Conservation (phyloP, 1,284 basidiomycete genomes). For the Leccinum huronense region DNA sequence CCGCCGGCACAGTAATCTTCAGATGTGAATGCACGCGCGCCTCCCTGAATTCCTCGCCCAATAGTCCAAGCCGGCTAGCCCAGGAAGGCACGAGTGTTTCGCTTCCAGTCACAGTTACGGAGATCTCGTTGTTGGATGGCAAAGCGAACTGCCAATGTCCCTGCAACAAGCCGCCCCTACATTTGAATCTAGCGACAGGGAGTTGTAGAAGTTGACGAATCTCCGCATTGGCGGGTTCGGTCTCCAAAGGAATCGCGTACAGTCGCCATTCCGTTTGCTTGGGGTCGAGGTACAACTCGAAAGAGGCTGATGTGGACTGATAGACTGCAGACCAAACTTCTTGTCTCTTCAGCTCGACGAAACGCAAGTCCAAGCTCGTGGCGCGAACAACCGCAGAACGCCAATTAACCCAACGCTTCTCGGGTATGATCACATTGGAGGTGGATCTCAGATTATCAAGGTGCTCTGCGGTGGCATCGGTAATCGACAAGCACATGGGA, state of each 20-base stretch:
- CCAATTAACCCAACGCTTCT: conserved; percentile 67
- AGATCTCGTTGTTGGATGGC: conserved; percentile 58
- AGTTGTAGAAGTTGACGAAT: conserved; percentile 72
- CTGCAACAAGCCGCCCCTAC: conserved; percentile 56
- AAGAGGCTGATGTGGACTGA: conserved; percentile 64
- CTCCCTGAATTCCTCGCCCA: conserved; percentile 61
- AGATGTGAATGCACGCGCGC: conserved; percentile 69
- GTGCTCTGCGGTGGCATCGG: conserved; percentile 50
- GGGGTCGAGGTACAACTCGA: conserved; percentile 79
- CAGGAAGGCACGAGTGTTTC: conserved; percentile 81
- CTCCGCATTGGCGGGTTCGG: conserved; percentile 76
- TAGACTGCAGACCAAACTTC: conserved; percentile 85
- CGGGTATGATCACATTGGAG: conserved; percentile 45
- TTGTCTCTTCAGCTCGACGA: conserved; percentile 85
- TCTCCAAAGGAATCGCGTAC: conserved; percentile 66
- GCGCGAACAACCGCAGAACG: conserved; percentile 65
- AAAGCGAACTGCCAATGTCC: conserved; percentile 85
- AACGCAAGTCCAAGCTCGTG: conserved; percentile 67
- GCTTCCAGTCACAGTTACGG: conserved; percentile 62
- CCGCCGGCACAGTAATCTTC: conserved; percentile 56
- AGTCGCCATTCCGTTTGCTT: conserved; percentile 85
- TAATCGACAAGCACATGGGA: conserved; percentile 81
- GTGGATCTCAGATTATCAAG: conserved; percentile 54
- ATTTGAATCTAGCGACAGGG: conserved; percentile 78
- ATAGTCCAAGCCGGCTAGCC: conserved; percentile 82